Evolutionary conservation across 2,329 filamentous ascomycete species (phyloP).

Genomic region (Apiospora sp.): DNA sequence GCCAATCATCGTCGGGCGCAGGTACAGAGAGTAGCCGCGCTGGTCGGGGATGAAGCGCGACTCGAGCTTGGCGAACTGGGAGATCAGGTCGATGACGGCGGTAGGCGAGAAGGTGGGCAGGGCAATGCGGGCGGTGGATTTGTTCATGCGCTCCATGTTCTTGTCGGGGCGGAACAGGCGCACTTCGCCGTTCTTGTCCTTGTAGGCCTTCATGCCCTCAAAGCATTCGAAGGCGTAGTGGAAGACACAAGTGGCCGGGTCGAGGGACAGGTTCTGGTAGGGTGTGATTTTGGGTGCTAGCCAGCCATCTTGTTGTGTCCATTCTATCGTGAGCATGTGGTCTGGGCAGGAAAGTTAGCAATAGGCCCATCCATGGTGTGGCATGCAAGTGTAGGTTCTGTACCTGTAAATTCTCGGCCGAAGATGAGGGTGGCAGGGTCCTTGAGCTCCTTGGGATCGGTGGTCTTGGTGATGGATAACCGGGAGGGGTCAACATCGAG

Average conservation of each 20-base stretch:
- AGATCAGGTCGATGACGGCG: slow-evolving; percentile 81
- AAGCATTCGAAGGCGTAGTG: slow-evolving; percentile 99
- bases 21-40: slow-evolving; percentile 92
- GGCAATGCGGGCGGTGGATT: slow-evolving; percentile 88
- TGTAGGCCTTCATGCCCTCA: slow-evolving; percentile 99
- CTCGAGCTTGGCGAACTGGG: slow-evolving; percentile 81
- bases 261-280: slow-evolving; percentile 96
- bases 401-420: slow-evolving; percentile 89
- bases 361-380: neutral
- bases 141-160: slow-evolving; percentile 97
- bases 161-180: slow-evolving; percentile 92
- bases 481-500: slow-evolving; percentile 79
- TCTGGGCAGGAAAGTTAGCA: slow-evolving; percentile 59
- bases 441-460: slow-evolving; percentile 75
- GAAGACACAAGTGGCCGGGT: slow-evolving; percentile 95
- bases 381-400: neutral
- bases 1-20: slow-evolving; percentile 96
- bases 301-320: slow-evolving; percentile 89
- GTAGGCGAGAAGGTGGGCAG: slow-evolving; percentile 83
- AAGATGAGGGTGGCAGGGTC: slow-evolving; percentile 88
- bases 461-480: slow-evolving; percentile 77
- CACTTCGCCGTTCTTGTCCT: slow-evolving; percentile 79
- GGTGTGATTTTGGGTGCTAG: slow-evolving; percentile 82
- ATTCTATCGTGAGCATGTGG: slow-evolving; percentile 96
- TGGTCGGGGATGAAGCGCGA: slow-evolving; percentile 87